phyloP scores from a whole-genome alignment of 1,139 yeast genomes.

The Debaryomycetaceae sp. region DNA sequence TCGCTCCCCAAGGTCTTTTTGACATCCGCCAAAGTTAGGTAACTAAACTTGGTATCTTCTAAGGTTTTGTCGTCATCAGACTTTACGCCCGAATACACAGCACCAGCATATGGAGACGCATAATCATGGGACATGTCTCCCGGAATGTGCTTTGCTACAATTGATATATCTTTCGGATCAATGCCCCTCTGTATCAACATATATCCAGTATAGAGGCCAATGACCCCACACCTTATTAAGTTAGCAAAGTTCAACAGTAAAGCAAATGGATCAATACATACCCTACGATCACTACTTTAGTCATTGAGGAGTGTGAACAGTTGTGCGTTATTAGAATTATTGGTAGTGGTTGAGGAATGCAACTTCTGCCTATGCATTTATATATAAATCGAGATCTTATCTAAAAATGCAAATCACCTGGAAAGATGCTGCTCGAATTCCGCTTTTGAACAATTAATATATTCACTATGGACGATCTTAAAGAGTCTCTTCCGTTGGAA shows the following conservation, averaged over 20 bases:
- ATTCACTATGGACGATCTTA: neutral
- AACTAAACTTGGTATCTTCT: conserved; percentile 14
- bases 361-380: too few species aligned
- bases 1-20: conserved; percentile 10
- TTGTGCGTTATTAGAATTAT: too few species aligned
- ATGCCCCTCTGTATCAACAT: conserved; percentile 16
- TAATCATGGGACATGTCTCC: conserved; percentile 19
- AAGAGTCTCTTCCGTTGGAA: neutral
- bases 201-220: conserved; percentile 23
- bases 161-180: conserved; percentile 9
- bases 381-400: too few species aligned
- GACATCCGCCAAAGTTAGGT: conserved; percentile 11
- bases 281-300: conserved; percentile 3
- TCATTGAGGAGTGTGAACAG: neutral
- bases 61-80: conserved; percentile 4
- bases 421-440: neutral
- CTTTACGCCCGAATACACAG: conserved; percentile 11
- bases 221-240: conserved; percentile 15
- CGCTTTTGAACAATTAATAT: neutral
- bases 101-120: conserved; percentile 25
- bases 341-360: too few species aligned
- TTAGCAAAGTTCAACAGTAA: neutral
- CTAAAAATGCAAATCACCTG: neutral
- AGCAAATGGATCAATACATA: neutral
- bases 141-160: conserved; percentile 19